Base-by-base conservation (phyloP, 257 asterid species). In the Gynochthodes officinalis region DNA sequence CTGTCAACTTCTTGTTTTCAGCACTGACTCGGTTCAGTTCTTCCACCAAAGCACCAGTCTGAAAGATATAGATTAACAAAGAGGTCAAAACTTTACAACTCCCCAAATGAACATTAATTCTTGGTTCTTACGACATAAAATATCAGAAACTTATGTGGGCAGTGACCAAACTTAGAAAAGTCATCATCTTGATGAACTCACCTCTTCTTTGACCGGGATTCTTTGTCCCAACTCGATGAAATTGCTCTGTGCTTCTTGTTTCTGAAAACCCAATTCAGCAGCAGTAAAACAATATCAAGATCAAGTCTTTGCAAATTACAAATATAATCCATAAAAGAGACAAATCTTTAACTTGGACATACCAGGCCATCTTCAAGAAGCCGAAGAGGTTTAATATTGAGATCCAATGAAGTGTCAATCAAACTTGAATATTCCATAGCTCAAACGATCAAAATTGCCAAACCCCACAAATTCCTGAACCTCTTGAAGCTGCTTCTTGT, bases 1-100 rank as follows among this genome's bases (percentile, higher is more conserved):
- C 90, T 0, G 90, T 85, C 72, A 93, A 84, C 76, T 84, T 93
- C 92, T 84, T 89, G 89, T 90, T 93, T 60, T 93, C 97, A 21
- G 90, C 96, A 67, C 82, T 86, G 78, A 88, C 84, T 57, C 96
- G 70, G 37, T 84, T 93, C 76, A 93, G 68, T 55, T 93, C 98
- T 80, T 93, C 97, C n/a, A 85, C 53, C 74, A 89, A 76, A 59
- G 87, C 93, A 4, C 87, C 82, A 8, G 80, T 79, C 96, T 90
- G 84, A 54, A 64, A 9, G 7, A 58, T 16, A 32, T 28, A 27
- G 21, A 2, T 37, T 37, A 6, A 21, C 15, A 16, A 3, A 60
- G 3, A n/a, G 14, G 39, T 1, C 28, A 28, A 10, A 61, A 15
- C 16, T 61, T 40, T 44, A 67, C 53, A 62, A 16, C 50, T n/a